These are phyloP conservation scores for Punica granatum DNA, from an alignment of 345 rosid genomes.

Conservation along the genomic window DNA sequence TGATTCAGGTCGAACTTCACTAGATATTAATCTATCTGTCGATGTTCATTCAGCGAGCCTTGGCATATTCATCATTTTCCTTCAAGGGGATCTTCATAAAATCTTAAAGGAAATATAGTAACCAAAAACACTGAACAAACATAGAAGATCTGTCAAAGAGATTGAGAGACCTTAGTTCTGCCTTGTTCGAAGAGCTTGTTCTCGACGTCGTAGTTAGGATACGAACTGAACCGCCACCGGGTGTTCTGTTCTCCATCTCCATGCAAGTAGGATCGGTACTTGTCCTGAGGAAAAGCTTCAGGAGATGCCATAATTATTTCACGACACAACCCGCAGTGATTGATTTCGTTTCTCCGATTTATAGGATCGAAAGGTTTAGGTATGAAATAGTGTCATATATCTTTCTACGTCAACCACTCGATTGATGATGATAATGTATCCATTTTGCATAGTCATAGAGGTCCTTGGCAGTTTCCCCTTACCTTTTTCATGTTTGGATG, in stretches of 20 bases:
- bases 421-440: background rate
- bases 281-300: constrained; percentile 20
- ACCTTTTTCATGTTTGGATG: background rate
- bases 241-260: constrained; percentile 57
- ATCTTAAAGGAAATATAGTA: too few relatives aligned
- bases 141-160: too few relatives aligned
- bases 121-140: too few relatives aligned
- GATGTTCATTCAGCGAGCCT: too few relatives aligned
- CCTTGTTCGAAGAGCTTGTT: constrained; percentile 61
- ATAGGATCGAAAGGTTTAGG: too few relatives aligned
- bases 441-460: background rate
- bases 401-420: background rate
- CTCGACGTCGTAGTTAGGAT: constrained; percentile 49
- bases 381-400: too few relatives aligned
- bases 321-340: background rate
- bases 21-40: too few relatives aligned
- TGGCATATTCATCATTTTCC: too few relatives aligned
- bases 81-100: too few relatives aligned
- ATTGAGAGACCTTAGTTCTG: constrained; percentile 36
- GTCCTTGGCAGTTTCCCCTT: background rate
- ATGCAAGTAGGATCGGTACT: constrained; percentile 35
- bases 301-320: constrained; percentile 23
- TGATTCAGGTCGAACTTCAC: background rate
- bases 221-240: constrained; percentile 39
- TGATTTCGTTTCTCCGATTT: too few relatives aligned